These are phyloP conservation scores for Rheum nobile DNA, from an alignment of 148 eudicot species.

Conservation along the genomic window DNA sequence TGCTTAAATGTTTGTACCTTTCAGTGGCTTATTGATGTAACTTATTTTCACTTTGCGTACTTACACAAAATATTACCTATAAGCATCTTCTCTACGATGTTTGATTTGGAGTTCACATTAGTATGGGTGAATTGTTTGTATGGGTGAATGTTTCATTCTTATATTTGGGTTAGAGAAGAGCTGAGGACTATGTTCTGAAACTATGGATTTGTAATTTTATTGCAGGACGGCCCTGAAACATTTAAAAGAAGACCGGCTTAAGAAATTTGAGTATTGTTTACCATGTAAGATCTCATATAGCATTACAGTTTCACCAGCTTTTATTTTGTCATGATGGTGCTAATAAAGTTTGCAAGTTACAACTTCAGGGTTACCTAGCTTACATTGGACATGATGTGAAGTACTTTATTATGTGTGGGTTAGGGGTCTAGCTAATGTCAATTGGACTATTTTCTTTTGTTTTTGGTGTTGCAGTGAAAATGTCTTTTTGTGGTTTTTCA, in stretches of 20 bases:
- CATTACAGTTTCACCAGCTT: neutral
- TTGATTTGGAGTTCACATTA: neutral
- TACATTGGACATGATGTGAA: neutral
- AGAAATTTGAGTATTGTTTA: slow-evolving; percentile 90
- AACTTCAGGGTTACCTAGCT: neutral
- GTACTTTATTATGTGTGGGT: neutral
- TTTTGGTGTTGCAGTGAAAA: too few relatives aligned
- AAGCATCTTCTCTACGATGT: neutral
- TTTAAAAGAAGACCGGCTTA: slow-evolving; percentile 71
- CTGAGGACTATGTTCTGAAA: neutral
- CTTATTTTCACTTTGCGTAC: neutral
- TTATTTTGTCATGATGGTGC: neutral
- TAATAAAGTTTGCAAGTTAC: neutral
- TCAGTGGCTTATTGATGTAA: neutral
- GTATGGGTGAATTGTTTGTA: neutral
- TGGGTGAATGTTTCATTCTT: neutral
- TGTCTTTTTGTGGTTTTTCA: too few relatives aligned
- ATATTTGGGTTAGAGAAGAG: neutral
- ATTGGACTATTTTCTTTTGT: neutral
- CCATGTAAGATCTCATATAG: slow-evolving; percentile 53
- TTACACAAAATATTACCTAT: too few relatives aligned
- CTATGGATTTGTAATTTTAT: slow-evolving; percentile 8
- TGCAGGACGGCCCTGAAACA: slow-evolving; percentile 78
- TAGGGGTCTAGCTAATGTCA: neutral
- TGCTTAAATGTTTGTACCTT: neutral